Evolutionary conservation across 75 land plant genomes (phyloP), one percentile per base, ranked within the genome.

Genomic region (Picea sitchensis): DNA sequence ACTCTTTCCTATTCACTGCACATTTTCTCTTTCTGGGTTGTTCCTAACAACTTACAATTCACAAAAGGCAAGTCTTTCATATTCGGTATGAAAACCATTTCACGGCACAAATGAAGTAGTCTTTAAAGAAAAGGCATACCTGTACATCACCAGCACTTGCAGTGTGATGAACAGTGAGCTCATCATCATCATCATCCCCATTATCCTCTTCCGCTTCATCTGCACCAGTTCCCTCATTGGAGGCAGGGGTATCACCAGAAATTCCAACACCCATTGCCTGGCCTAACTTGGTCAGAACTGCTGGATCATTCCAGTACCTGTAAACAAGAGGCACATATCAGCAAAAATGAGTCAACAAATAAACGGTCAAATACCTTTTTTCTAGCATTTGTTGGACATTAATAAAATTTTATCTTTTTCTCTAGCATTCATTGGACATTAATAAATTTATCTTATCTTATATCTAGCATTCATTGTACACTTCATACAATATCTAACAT

Each of bases 231-330:
- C 68, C 65, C 6, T 81, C 90, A 80, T 88, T 75, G 58, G 88
- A 81, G 62, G 88, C 62, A 14, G 83, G 82, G 65, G 77, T 68
- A 58, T 87, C 95, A 13, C 82, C 90, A 32, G 86, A 15, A 76
- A 79, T 82, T 23, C 89, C 88, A 77, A 94, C 88, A 21, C 99
- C 99, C 98, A 96, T 96, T 11, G 99, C 99, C 82, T 92, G 91
- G 18, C 99, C 98, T 69, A 96, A 81, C 88, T 96, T 94, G 79
- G 84, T 87, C n/a, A 96, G 86, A 11, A 94, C 93, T 18, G 86
- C 93, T 59, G 92, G 92, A 82, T 96, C 99, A 85, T 96, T 96
- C 99, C 99, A 96, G 82, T 94, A 96, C 88, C 99, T 96, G 82
- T 38, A 36, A 3, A 11, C 30, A 36, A 57, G 61, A 65, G 17